These are phyloP conservation scores for Vitis hybrid DNA, from an alignment of 177 flowering plant genomes.

Conservation along the genomic window DNA sequence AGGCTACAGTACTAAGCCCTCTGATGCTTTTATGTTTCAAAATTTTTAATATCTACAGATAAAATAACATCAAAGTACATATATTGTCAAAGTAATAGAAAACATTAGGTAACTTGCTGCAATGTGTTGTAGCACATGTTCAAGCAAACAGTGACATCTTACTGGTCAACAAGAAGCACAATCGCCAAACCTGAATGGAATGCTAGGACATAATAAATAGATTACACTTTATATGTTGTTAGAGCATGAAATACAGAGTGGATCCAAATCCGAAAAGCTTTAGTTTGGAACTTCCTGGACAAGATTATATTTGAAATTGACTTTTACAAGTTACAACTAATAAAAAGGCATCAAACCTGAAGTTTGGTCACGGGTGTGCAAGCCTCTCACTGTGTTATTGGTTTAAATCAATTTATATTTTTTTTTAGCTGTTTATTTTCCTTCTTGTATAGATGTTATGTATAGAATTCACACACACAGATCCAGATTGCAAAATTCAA, in stretches of 20 bases:
- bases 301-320: no score
- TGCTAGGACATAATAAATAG: neutral
- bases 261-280: neutral
- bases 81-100: neutral
- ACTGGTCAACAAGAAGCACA: neutral
- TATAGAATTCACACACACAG: no score
- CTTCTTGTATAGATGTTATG: no score
- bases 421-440: no score
- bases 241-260: neutral
- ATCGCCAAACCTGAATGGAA: neutral
- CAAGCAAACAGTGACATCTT: neutral
- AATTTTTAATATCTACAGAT: slow-evolving; percentile 76
- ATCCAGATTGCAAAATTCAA: no score
- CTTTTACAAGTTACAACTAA: no score
- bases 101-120: neutral
- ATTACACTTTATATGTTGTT: neutral
- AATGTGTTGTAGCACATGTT: neutral
- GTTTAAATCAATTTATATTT: no score
- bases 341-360: no score
- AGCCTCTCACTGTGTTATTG: no score
- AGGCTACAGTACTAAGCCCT: slow-evolving; percentile 78
- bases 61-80: neutral
- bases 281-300: neutral
- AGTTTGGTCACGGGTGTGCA: no score
- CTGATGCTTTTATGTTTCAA: slow-evolving; percentile 73